phyloP scores from a whole-genome alignment of 441 rosid species.

The Raphanus hybrid region DNA sequence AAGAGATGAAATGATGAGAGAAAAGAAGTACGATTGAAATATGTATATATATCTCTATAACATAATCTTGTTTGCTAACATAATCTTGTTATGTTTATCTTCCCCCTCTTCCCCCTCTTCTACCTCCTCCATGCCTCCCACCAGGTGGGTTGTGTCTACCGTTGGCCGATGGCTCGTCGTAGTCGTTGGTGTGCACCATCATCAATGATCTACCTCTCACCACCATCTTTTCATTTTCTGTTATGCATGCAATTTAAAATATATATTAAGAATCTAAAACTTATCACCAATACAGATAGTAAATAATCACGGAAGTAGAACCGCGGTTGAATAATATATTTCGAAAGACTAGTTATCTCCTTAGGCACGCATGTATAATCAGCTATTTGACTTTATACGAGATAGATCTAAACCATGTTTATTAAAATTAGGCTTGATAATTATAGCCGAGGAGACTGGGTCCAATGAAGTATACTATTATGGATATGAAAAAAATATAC shows the following conservation, averaged over 20 bases:
- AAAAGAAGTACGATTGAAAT: background rate
- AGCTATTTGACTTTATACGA: background rate
- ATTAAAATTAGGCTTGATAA: background rate
- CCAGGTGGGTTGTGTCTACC: constrained; percentile 60
- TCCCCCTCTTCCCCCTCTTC: constrained; percentile 18
- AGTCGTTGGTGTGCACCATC: constrained; percentile 52
- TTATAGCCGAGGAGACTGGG: background rate
- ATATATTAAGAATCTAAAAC: background rate
- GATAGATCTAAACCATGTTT: background rate
- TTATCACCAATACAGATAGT: background rate
- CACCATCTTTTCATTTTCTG: constrained; percentile 38
- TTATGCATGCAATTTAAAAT: constrained; percentile 19
- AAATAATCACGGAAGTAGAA: background rate
- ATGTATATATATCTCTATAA: background rate
- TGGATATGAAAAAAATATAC: background rate
- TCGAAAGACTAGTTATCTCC: constrained; percentile 3
- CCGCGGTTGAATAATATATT: constrained; percentile 1
- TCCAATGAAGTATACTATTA: background rate
- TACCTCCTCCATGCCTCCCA: constrained; percentile 40
- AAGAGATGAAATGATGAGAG: background rate
- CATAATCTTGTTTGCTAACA: constrained; percentile 18
- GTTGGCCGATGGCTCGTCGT: constrained; percentile 57
- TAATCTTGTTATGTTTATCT: background rate
- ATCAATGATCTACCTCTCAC: constrained; percentile 51
- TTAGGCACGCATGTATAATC: constrained; percentile 1